phyloP scores from a whole-genome alignment of 179 eudicot genomes.

The Carnegiea gigantea region DNA sequence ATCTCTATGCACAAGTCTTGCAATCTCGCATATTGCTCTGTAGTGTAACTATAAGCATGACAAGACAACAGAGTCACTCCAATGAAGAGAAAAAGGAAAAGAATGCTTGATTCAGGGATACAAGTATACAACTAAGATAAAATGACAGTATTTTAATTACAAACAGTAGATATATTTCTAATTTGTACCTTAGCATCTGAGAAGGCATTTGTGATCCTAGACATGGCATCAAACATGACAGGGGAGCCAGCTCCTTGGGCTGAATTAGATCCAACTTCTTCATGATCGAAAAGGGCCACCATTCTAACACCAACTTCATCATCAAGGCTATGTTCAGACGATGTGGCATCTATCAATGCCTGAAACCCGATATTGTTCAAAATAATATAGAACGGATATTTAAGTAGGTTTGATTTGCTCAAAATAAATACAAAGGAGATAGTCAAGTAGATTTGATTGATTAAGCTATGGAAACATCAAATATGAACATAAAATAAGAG shows the following conservation, averaged over 20 bases:
- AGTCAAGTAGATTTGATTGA: neutral
- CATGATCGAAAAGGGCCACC: slow-evolving; percentile 97
- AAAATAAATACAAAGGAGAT: no score
- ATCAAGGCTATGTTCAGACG: slow-evolving; percentile 68
- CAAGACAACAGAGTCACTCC: neutral
- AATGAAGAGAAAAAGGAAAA: neutral
- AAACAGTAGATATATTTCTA: neutral
- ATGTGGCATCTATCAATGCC: slow-evolving; percentile 87
- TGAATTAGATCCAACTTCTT: slow-evolving; percentile 93
- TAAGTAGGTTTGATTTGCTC: neutral
- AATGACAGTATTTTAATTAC: neutral
- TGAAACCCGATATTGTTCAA: slow-evolving; percentile 30
- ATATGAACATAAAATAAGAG: no score
- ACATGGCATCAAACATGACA: slow-evolving; percentile 81
- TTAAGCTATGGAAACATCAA: neutral
- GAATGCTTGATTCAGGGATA: neutral
- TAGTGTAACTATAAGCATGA: slow-evolving; percentile 1
- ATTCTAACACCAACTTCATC: slow-evolving; percentile 90
- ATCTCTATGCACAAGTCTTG: neutral
- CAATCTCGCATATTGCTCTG: neutral
- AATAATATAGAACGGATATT: no score
- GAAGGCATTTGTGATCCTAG: slow-evolving; percentile 75
- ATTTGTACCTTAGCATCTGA: slow-evolving; percentile 55
- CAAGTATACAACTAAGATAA: neutral
- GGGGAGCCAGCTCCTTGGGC: slow-evolving; percentile 99